Conservation (phyloP, 306 rosid genomes). For the Quercus mongolica region DNA sequence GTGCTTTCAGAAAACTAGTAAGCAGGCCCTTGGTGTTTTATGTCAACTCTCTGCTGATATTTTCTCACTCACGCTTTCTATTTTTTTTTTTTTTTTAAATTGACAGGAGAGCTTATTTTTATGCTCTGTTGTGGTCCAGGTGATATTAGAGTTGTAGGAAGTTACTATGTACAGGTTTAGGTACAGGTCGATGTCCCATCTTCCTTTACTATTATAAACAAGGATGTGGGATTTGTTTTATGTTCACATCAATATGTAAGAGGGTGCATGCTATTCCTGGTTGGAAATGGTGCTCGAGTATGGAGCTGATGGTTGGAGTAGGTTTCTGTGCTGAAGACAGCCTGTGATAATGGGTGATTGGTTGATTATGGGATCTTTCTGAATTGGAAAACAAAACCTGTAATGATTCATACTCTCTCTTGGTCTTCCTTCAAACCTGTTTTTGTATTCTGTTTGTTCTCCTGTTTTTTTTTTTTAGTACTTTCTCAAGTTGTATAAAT, state of each 20-base stretch:
- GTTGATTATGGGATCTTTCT: background rate
- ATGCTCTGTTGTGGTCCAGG: constrained; percentile 53
- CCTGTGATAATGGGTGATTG: background rate
- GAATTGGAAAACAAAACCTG: background rate
- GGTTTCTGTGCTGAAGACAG: constrained; percentile 2
- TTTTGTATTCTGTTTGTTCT: background rate
- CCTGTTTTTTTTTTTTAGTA: background rate
- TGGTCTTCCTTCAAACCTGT: background rate
- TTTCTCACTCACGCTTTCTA: constrained; percentile 27
- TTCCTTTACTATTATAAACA: constrained; percentile 34
- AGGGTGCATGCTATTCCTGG: constrained; percentile 17
- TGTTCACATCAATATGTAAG: constrained; percentile 27
- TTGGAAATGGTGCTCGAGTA: constrained; percentile 18
- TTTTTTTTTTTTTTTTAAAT: constrained; percentile 24
- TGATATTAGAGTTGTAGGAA: constrained; percentile 16
- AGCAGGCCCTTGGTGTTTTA: constrained; percentile 47
- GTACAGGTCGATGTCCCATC: constrained; percentile 46
- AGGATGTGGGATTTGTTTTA: constrained; percentile 29
- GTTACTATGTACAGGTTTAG: constrained; percentile 53
- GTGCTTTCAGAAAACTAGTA: constrained; percentile 33
- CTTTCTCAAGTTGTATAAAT: background rate
- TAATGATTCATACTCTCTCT: background rate
- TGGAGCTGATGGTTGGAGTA: constrained; percentile 13
- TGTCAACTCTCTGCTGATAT: constrained; percentile 41
- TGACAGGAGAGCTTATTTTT: constrained; percentile 59